A percentile compares a stretch with the other conserved stretches of the same genome.
Conservation (phyloP, 2,329 filamentous ascomycete species). For the Ophiocordyceps camponoti-saundersi region DNA sequence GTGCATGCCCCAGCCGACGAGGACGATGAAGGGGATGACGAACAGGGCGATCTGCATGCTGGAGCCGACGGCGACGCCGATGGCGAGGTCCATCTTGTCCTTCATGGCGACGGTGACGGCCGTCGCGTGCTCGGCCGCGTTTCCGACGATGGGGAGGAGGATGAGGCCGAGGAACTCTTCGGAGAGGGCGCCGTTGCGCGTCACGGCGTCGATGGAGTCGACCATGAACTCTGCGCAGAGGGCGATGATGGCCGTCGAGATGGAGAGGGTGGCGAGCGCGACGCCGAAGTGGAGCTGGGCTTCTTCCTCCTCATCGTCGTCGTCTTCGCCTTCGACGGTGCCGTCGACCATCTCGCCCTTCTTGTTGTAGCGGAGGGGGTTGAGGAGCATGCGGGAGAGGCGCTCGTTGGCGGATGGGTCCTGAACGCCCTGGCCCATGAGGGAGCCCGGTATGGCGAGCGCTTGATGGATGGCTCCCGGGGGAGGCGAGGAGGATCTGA, state of each 20-base stretch:
- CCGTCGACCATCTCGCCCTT: background rate
- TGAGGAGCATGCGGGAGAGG: conserved; percentile 25
- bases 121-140: conserved; percentile 57
- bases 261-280: conserved; percentile 26
- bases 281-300: conserved; percentile 8
- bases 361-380: conserved; percentile 12
- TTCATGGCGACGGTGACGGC: conserved; percentile 54
- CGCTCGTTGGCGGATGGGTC: conserved; percentile 21
- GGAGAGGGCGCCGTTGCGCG: conserved; percentile 36
- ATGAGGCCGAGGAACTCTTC: conserved; percentile 58
- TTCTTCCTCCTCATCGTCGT: conserved; percentile 3
- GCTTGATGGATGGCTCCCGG: conserved; percentile 21
- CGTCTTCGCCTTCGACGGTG: background rate
- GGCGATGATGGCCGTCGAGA: conserved; percentile 49
- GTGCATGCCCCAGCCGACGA: conserved; percentile 52
- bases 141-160: conserved; percentile 56
- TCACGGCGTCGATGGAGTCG: conserved; percentile 46
- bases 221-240: conserved; percentile 56
- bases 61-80: conserved; percentile 53
- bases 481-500: conserved; percentile 6
- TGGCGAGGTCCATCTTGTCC: conserved; percentile 63
- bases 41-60: conserved; percentile 60
- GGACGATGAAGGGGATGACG: conserved; percentile 52
- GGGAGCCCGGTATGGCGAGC: conserved; percentile 20
- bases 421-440: conserved; percentile 18